phyloP scores from a whole-genome alignment of 1,284 basidiomycete genomes.

The Amylostereum chailletii region DNA sequence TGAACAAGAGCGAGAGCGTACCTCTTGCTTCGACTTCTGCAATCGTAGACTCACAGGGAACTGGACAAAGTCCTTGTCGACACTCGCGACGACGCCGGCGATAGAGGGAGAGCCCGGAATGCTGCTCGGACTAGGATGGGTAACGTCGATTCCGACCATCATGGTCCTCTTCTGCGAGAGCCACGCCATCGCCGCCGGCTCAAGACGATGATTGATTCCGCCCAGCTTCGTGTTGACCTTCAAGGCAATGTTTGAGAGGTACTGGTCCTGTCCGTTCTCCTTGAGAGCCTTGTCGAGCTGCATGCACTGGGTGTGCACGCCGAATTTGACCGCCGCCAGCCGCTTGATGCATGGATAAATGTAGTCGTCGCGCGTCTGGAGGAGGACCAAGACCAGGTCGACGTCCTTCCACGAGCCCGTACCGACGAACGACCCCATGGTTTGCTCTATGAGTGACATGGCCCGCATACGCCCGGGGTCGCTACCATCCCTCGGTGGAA shows the following conservation, averaged over 20 bases:
- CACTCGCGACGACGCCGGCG: conserved; percentile 67
- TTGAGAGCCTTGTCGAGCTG: conserved; percentile 49
- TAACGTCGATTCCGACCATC: conserved; percentile 76
- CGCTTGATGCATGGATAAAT: conserved; percentile 72
- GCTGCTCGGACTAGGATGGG: conserved; percentile 55
- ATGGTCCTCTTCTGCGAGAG: conserved; percentile 59
- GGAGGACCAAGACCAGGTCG: conserved; percentile 53
- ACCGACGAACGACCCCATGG: conserved; percentile 25
- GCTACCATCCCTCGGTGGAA: conserved; percentile 15
- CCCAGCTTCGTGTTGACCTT: conserved; percentile 71
- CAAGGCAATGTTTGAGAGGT: conserved; percentile 63
- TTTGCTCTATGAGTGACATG: conserved; percentile 29
- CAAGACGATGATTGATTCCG: conserved; percentile 65
- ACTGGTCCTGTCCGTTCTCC: conserved; percentile 58
- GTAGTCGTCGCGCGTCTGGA: conserved; percentile 54
- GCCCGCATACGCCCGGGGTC: conserved; percentile 36
- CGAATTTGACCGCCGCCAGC: conserved; percentile 60
- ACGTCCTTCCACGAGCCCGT: conserved; percentile 15
- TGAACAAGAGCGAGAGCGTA: conserved; percentile 18
- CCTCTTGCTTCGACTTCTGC: conserved; percentile 60
- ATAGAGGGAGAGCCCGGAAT: conserved; percentile 62
- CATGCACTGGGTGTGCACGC: conserved; percentile 64
- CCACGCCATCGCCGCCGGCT: conserved; percentile 49
- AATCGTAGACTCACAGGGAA: conserved; percentile 63
- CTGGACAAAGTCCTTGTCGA: conserved; percentile 57